Conservation (phyloP, 2,329 filamentous ascomycete genomes). For the Xylariomycetidae sp. region DNA sequence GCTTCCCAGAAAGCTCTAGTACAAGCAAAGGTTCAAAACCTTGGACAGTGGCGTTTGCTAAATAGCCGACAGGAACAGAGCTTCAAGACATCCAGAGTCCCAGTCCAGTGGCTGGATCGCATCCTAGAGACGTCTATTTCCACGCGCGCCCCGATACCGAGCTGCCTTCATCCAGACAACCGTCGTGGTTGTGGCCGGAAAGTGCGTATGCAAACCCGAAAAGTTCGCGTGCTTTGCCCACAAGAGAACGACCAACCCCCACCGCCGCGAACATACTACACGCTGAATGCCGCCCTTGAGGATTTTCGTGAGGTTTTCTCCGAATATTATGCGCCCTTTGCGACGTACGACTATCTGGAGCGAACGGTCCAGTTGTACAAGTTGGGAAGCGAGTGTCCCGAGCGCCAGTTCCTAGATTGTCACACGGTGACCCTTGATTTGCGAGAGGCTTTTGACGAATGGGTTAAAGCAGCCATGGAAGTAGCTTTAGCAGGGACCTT, state of each 20-base stretch:
- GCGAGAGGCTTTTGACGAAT: conserved; percentile 10
- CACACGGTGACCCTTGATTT: conserved; percentile 14
- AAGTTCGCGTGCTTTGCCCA: conserved; percentile 5
- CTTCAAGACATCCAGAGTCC: conserved; percentile 7
- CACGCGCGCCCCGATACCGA: conserved; percentile 9
- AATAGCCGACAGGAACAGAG: no score
- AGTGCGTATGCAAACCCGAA: conserved; percentile 2
- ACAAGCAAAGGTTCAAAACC: no score
- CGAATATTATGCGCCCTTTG: conserved; percentile 15
- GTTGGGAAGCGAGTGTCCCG: conserved; percentile 4
- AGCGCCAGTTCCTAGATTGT: conserved; percentile 2
- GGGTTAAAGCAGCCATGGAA: no score
- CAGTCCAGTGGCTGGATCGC: conserved; percentile 15
- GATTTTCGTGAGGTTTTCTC: conserved; percentile 15
- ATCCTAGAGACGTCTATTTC: conserved; percentile 16
- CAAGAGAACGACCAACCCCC: background rate
- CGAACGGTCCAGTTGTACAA: conserved; percentile 12
- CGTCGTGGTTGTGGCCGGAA: conserved; percentile 5
- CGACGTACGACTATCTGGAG: conserved; percentile 10
- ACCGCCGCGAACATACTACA: conserved; percentile 13
- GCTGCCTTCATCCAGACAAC: conserved; percentile 3
- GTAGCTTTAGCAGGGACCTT: no score
- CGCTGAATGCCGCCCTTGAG: conserved; percentile 14
- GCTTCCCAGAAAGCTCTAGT: no score
- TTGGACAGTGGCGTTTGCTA: no score